Evolutionary conservation across 352 stramenopile genomes (phyloP).

Genomic region (Thraustochytrium sp.): DNA sequence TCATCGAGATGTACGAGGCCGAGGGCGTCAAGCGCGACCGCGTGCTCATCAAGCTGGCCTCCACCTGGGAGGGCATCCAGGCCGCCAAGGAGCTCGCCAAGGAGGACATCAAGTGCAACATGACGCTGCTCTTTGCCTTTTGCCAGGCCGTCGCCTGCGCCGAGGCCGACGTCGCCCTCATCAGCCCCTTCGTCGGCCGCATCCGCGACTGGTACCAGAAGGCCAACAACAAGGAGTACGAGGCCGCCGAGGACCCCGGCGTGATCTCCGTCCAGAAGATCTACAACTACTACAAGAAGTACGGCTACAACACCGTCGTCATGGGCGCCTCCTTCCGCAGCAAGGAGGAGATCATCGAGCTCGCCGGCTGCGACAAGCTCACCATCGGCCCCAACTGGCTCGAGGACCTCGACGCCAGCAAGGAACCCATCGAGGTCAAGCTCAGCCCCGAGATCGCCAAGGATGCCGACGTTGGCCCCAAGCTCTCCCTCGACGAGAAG

Average conservation of each 20-base stretch:
- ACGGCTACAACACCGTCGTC: conserved; percentile 86
- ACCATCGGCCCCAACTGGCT: conserved; percentile 93
- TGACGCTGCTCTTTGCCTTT: conserved; percentile 97
- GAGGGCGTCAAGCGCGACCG: conserved; percentile 84
- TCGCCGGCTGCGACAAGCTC: conserved; percentile 93
- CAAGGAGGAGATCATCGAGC: conserved; percentile 90
- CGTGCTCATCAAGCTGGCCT: conserved; percentile 96
- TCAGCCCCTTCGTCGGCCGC: conserved; percentile 88
- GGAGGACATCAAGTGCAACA: conserved; percentile 96
- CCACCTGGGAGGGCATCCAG: conserved; percentile 89
- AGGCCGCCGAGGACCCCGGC: conserved; percentile 90
- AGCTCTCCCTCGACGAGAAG: conserved; percentile 80
- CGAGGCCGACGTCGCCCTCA: conserved; percentile 90
- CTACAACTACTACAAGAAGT: conserved; percentile 99
- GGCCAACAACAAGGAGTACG: conserved; percentile 74
- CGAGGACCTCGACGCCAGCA: conserved; percentile 73
- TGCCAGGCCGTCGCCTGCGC: conserved; percentile 88
- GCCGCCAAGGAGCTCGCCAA: conserved; percentile 88
- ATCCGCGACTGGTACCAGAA: conserved; percentile 91
- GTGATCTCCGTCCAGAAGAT: conserved; percentile 93
- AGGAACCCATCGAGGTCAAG: conserved; percentile 62
- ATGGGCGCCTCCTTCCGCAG: conserved; percentile 92
- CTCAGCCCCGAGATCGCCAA: conserved; percentile 64
- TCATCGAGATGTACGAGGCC: conserved; percentile 95
- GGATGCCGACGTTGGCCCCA: conserved; percentile 56